A percentile compares a stretch with the other conserved stretches of the same genome.
phyloP scores from a whole-genome alignment of 768 basidiomycete species.

The Tremella mesenterica region DNA sequence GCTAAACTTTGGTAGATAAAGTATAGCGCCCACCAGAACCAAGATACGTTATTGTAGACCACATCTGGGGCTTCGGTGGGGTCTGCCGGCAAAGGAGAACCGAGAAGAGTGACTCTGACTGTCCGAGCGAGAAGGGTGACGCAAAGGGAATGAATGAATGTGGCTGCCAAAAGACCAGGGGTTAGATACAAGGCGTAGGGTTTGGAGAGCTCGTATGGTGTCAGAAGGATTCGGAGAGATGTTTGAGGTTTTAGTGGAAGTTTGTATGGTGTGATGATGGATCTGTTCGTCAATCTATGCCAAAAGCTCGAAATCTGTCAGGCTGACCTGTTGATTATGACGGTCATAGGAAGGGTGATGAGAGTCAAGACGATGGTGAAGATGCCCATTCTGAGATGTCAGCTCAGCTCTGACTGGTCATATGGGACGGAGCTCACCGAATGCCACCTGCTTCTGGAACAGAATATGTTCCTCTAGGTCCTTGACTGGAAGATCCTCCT shows the following conservation, averaged over 20 bases:
- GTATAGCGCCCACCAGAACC: slow-evolving; percentile 35
- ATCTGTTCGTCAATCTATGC: slow-evolving; percentile 15
- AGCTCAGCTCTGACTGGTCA: not conserved
- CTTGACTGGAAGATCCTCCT: slow-evolving; percentile 35
- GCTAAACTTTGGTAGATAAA: slow-evolving; percentile 39
- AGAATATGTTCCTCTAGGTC: slow-evolving; percentile 40
- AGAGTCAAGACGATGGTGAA: slow-evolving; percentile 41
- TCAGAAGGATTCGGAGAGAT: slow-evolving; percentile 38
- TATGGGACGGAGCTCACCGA: slow-evolving; percentile 15
- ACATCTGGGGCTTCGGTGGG: slow-evolving; percentile 14
- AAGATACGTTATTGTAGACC: no score
- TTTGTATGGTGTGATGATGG: slow-evolving; percentile 44
- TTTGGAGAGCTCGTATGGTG: slow-evolving; percentile 34
- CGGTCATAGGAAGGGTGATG: slow-evolving; percentile 41
- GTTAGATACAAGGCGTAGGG: slow-evolving; percentile 42
- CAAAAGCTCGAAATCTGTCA: not conserved
- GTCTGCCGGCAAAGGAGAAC: slow-evolving; percentile 20
- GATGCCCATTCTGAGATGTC: slow-evolving; percentile 34
- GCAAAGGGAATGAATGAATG: slow-evolving; percentile 36
- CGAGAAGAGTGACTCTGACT: slow-evolving; percentile 26
- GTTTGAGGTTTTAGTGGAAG: slow-evolving; percentile 30
- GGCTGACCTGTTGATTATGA: slow-evolving; percentile 44
- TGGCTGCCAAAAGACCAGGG: slow-evolving; percentile 38
- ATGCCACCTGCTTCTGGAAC: slow-evolving; percentile 43
- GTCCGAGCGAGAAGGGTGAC: slow-evolving; percentile 40